A percentile compares a stretch with the other conserved stretches of the same genome.
phyloP scores from a whole-genome alignment of 2,329 filamentous ascomycete genomes.

The Hypoxylon sp. region DNA sequence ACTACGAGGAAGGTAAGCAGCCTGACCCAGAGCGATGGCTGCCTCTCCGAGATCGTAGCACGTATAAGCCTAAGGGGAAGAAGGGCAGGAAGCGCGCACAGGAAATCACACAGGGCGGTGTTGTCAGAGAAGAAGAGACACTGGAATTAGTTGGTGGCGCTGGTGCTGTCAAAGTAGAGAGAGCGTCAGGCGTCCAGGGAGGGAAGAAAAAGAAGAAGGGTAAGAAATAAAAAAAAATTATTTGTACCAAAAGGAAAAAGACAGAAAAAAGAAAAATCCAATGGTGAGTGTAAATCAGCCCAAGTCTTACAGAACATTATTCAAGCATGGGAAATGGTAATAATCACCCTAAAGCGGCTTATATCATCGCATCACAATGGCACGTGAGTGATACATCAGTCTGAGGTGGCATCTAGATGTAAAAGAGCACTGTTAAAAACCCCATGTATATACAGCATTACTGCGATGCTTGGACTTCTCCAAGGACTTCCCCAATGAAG shows the following conservation, averaged over 20 bases:
- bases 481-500: constrained; percentile 23
- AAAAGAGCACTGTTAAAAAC: constrained; percentile 33
- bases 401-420: constrained; percentile 10
- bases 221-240: constrained; percentile 63
- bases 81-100: constrained; percentile 88
- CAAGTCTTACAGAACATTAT: neutral
- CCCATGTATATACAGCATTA: constrained; percentile 39
- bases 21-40: constrained; percentile 95
- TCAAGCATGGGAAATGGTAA: neutral
- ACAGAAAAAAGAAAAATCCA: neutral
- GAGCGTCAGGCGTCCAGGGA: constrained; percentile 60
- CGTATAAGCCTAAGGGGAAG: constrained; percentile 90
- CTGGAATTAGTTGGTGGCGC: constrained; percentile 75
- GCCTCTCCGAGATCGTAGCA: constrained; percentile 88
- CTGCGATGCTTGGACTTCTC: constrained; percentile 16
- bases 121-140: constrained; percentile 80
- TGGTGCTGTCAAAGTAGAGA: constrained; percentile 75
- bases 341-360: neutral
- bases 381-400: constrained; percentile 4
- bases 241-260: constrained; percentile 11
- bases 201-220: constrained; percentile 60
- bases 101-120: constrained; percentile 87
- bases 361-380: neutral
- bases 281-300: neutral
- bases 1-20: constrained; percentile 82